Percentiles rank a stretch among this genome's conserved stretches.
Evolutionary conservation across 78 protist genomes (phyloP).

Genomic region (Emiliania huxleyi): DNA sequence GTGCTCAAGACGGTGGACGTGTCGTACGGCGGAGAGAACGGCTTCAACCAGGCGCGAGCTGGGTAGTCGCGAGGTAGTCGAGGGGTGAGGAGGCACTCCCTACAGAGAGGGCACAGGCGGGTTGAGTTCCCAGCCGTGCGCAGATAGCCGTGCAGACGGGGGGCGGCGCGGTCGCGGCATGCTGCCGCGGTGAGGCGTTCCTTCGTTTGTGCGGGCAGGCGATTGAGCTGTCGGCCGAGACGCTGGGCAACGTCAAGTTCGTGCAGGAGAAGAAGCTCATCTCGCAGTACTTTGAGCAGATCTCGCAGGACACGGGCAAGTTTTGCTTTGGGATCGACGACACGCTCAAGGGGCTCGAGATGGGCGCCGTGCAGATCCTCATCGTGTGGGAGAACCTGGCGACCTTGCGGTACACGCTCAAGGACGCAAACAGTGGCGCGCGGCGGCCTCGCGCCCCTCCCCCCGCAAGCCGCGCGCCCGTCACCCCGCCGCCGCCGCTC

Average conservation of each 20-base stretch:
- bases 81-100: too few species aligned
- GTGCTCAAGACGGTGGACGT: slow-evolving; percentile 54
- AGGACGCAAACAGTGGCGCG: background rate
- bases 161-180: too few species aligned
- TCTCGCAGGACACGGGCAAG: slow-evolving; percentile 89
- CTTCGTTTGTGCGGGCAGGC: slow-evolving; percentile 83
- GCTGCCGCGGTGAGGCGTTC: background rate
- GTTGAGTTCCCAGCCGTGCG: too few species aligned
- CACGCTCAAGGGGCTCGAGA: slow-evolving; percentile 79
- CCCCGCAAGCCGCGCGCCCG: too few species aligned
- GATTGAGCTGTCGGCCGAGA: slow-evolving; percentile 93
- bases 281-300: slow-evolving; percentile 93
- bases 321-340: slow-evolving; percentile 95
- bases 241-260: slow-evolving; percentile 90
- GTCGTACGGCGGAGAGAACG: slow-evolving; percentile 90
- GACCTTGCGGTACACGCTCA: slow-evolving; percentile 55
- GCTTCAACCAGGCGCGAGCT: slow-evolving; percentile 94
- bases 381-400: slow-evolving; percentile 93
- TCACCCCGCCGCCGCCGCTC: background rate
- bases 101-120: too few species aligned
- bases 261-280: slow-evolving; percentile 97
- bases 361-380: slow-evolving; percentile 91
- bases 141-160: too few species aligned
- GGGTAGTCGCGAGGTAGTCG: too few species aligned
- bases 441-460: too few species aligned